Conservation (phyloP, 768 basidiomycete genomes). For the Pleurotus salmoneostramineus region DNA sequence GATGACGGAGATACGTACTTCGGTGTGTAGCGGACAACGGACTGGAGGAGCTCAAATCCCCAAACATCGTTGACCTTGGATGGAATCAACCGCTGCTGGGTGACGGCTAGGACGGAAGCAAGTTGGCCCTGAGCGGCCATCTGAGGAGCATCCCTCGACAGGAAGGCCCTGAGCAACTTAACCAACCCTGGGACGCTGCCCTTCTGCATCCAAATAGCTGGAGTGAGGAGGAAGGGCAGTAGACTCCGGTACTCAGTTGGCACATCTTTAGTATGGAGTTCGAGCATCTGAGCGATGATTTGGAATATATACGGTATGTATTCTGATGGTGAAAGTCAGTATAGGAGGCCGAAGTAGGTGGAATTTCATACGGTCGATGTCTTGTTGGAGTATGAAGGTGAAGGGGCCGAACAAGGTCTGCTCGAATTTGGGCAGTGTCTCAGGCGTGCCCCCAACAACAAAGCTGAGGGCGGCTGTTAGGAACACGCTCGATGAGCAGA, state of each 20-base stretch:
- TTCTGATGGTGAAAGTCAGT: slow-evolving; percentile 42
- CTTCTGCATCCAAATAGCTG: slow-evolving; percentile 87
- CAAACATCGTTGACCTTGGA: slow-evolving; percentile 85
- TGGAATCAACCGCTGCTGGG: slow-evolving; percentile 87
- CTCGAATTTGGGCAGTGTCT: slow-evolving; percentile 75
- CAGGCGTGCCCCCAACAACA: slow-evolving; percentile 66
- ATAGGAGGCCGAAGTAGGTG: neutral
- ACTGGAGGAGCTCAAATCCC: slow-evolving; percentile 87
- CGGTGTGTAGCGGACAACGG: slow-evolving; percentile 67
- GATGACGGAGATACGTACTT: slow-evolving; percentile 49
- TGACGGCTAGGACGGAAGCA: slow-evolving; percentile 76
- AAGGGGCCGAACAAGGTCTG: slow-evolving; percentile 80
- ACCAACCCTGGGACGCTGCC: slow-evolving; percentile 95
- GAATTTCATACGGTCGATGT: slow-evolving; percentile 75
- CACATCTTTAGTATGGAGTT: slow-evolving; percentile 62
- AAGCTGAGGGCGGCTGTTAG: slow-evolving; percentile 46
- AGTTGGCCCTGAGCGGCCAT: slow-evolving; percentile 74
- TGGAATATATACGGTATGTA: slow-evolving; percentile 98
- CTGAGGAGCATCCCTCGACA: slow-evolving; percentile 61
- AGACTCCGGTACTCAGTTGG: slow-evolving; percentile 77
- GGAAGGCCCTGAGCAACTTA: slow-evolving; percentile 79
- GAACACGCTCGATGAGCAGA: neutral
- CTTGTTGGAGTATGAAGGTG: slow-evolving; percentile 83
- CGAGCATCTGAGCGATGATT: slow-evolving; percentile 92
- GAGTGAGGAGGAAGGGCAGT: slow-evolving; percentile 79